Evolutionary conservation across 257 asterid species (phyloP).

Genomic region (Plantago major): DNA sequence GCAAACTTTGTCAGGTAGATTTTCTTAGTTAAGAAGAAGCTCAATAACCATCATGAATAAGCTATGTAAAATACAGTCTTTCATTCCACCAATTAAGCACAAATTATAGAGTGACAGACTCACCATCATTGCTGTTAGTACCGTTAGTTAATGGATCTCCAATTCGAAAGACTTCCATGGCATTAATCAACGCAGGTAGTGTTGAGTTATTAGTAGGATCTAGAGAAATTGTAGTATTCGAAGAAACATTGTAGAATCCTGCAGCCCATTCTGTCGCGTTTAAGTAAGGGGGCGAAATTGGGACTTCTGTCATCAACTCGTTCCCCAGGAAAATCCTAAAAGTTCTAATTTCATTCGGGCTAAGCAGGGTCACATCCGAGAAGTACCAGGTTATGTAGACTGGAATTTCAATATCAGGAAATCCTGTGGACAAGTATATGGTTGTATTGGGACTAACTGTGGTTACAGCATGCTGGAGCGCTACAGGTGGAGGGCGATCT

Average conservation of each 20-base stretch:
- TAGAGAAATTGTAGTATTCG: conserved; percentile 25
- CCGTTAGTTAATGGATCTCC: conserved; percentile 39
- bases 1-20: too few relatives aligned
- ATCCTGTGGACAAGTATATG: conserved; percentile 7
- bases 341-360: conserved; percentile 33
- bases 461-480: conserved; percentile 34
- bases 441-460: neutral
- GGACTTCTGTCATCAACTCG: neutral
- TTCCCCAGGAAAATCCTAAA: conserved; percentile 24
- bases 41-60: too few relatives aligned
- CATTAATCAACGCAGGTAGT: conserved; percentile 66
- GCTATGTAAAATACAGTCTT: too few relatives aligned
- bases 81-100: too few relatives aligned
- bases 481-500: conserved; percentile 46
- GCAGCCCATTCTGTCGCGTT: conserved; percentile 7
- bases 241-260: conserved; percentile 22
- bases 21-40: too few relatives aligned
- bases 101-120: neutral
- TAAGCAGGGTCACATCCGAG: conserved; percentile 39
- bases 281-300: conserved; percentile 42
- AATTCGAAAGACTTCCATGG: conserved; percentile 39
- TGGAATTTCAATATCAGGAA: conserved; percentile 19
- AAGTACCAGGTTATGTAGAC: conserved; percentile 51
- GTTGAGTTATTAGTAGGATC: conserved; percentile 41
- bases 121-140: conserved; percentile 51